These are phyloP conservation scores for Fulvia fulva DNA, from an alignment of 2,329 filamentous ascomycete species.

Conservation along the genomic window DNA sequence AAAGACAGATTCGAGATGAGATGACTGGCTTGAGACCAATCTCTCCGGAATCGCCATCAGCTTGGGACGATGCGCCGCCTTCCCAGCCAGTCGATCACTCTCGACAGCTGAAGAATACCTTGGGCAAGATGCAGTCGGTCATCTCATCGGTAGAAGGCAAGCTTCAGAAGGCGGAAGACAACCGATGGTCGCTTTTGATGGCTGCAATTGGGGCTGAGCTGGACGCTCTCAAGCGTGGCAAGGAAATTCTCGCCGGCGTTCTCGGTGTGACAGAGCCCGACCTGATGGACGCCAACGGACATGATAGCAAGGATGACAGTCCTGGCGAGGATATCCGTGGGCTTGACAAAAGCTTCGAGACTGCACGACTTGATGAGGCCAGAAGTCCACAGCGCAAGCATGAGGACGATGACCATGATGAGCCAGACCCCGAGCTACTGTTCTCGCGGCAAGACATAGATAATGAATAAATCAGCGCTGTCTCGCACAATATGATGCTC, in stretches of 20 bases:
- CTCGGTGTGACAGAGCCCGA: constrained; percentile 20
- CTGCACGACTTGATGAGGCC: constrained; percentile 22
- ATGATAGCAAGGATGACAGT: constrained; percentile 7
- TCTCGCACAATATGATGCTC: not conserved
- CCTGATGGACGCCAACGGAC: constrained; percentile 9
- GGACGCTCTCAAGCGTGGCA: constrained; percentile 61
- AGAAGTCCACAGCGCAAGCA: constrained; percentile 13
- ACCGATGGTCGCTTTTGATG: constrained; percentile 70
- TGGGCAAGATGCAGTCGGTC: constrained; percentile 55
- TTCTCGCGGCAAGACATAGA: constrained; percentile 41
- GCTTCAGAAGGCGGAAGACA: constrained; percentile 54
- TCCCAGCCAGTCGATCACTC: constrained; percentile 18
- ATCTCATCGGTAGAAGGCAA: constrained; percentile 54
- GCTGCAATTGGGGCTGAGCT: constrained; percentile 72
- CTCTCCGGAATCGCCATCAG: constrained; percentile 22
- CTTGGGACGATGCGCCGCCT: constrained; percentile 27
- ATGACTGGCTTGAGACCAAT: constrained; percentile 41
- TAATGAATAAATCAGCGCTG: not conserved
- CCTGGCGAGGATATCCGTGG: constrained; percentile 29
- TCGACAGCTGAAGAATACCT: constrained; percentile 34
- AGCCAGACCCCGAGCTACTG: constrained; percentile 48
- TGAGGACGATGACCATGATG: constrained; percentile 35
- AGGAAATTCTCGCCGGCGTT: constrained; percentile 50
- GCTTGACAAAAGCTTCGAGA: constrained; percentile 34
- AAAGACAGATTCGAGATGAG: constrained; percentile 56